Conservation (phyloP, 164 flowering plant species). For the Nymphaea thermarum region DNA sequence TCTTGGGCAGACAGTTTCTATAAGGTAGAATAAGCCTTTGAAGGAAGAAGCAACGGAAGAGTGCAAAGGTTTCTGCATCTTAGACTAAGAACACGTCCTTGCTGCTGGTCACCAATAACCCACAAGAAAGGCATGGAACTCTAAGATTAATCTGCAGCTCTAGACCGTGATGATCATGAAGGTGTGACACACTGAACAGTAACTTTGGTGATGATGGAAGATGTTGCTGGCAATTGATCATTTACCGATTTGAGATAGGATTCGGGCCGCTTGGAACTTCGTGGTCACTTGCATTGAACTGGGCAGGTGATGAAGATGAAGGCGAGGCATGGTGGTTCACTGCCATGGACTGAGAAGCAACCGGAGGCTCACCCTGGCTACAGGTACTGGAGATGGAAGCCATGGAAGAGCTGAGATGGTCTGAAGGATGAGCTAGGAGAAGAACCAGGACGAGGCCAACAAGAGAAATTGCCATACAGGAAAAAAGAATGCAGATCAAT, state of each 20-base stretch:
- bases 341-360: conserved; percentile 7
- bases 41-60: too few species aligned
- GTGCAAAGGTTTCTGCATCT: too few species aligned
- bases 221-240: not conserved
- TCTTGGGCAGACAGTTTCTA: too few species aligned
- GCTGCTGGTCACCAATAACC: too few species aligned
- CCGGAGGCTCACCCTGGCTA: conserved; percentile 16
- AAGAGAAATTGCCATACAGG: conserved; percentile 59
- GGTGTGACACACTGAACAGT: too few species aligned
- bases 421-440: conserved; percentile 22
- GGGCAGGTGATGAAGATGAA: conserved; percentile 8
- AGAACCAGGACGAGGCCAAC: conserved; percentile 24
- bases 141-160: too few species aligned
- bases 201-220: too few species aligned
- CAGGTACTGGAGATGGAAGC: conserved; percentile 9
- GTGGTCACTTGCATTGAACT: conserved; percentile 43
- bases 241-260: conserved; percentile 44
- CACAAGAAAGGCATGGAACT: too few species aligned
- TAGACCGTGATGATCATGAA: too few species aligned
- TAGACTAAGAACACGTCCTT: too few species aligned
- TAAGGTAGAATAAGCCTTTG: too few species aligned
- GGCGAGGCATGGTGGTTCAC: conserved; percentile 3
- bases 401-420: conserved; percentile 11
- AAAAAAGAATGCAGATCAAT: conserved; percentile 12
- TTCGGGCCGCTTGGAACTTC: conserved; percentile 93